A percentile compares a stretch with the other conserved stretches of the same genome.
phyloP scores from a whole-genome alignment of 148 eudicot species.

The Nepenthes gracilis region DNA sequence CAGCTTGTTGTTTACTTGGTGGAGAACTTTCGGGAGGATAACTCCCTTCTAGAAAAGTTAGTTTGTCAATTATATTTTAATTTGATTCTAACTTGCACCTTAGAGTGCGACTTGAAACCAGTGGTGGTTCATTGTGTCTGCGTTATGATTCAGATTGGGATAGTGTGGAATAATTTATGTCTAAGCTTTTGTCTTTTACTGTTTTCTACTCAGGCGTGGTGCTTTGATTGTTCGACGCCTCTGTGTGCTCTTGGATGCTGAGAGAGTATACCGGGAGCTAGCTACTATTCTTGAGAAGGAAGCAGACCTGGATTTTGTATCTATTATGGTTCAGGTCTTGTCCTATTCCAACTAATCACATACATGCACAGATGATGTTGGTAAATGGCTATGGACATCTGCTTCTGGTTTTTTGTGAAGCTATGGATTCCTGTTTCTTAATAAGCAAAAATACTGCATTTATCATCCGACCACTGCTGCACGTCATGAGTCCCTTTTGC shows the following conservation, averaged over 20 bases:
- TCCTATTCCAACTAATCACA: background rate
- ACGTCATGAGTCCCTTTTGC: too few species aligned
- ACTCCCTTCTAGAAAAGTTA: constrained; percentile 86
- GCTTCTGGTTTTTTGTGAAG: background rate
- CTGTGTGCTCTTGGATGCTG: constrained; percentile 87
- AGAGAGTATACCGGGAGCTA: constrained; percentile 81
- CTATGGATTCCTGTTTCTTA: too few species aligned
- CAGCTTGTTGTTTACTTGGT: constrained; percentile 75
- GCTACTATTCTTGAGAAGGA: constrained; percentile 73
- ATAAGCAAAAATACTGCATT: too few species aligned
- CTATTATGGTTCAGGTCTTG: constrained; percentile 93
- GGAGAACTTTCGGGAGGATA: constrained; percentile 57
- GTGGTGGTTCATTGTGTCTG: background rate
- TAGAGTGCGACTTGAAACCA: background rate
- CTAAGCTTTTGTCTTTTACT: constrained; percentile 1
- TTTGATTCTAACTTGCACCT: background rate
- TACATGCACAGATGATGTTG: background rate
- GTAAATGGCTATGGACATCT: background rate
- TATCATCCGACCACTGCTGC: too few species aligned
- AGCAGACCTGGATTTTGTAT: constrained; percentile 87
- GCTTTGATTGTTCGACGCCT: constrained; percentile 89
- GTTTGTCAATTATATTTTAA: constrained; percentile 4
- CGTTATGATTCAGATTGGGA: background rate
- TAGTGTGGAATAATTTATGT: background rate
- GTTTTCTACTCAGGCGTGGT: constrained; percentile 58